Conservation (phyloP, 768 basidiomycete species). For the Auricularia heimuer region DNA sequence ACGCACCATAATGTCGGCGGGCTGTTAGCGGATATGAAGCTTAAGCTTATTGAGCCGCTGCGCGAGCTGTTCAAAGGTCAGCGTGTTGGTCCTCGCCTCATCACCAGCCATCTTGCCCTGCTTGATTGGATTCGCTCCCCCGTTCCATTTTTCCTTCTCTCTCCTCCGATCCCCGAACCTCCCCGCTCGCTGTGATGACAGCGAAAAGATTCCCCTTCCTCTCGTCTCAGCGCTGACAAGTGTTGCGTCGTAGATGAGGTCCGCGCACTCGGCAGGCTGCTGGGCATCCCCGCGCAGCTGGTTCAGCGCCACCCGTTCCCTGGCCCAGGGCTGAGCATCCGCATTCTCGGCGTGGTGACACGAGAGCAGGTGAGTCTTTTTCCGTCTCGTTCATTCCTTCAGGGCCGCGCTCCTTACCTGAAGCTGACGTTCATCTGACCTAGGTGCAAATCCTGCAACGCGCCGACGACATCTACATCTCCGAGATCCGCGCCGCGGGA, state of each 20-base stretch:
- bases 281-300: constrained; percentile 84
- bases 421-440: background rate
- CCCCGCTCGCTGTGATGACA: too few species aligned
- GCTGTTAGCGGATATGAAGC: constrained; percentile 91
- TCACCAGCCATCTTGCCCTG: background rate
- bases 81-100: constrained; percentile 12
- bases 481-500: constrained; percentile 89
- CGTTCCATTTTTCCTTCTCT: too few species aligned
- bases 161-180: too few species aligned
- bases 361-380: constrained; percentile 49
- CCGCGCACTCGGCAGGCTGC: constrained; percentile 79
- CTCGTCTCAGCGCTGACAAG: background rate
- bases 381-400: background rate
- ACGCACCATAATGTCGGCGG: constrained; percentile 99
- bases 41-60: constrained; percentile 96
- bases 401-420: background rate
- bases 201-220: too few species aligned
- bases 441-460: constrained; percentile 74
- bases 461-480: constrained; percentile 93
- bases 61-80: constrained; percentile 96
- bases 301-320: constrained; percentile 98
- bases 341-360: constrained; percentile 92
- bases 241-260: constrained; percentile 67
- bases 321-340: constrained; percentile 94
- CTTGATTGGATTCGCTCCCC: too few species aligned